Conservation (phyloP, 306 rosid species). For the Mimosa bimucronata region DNA sequence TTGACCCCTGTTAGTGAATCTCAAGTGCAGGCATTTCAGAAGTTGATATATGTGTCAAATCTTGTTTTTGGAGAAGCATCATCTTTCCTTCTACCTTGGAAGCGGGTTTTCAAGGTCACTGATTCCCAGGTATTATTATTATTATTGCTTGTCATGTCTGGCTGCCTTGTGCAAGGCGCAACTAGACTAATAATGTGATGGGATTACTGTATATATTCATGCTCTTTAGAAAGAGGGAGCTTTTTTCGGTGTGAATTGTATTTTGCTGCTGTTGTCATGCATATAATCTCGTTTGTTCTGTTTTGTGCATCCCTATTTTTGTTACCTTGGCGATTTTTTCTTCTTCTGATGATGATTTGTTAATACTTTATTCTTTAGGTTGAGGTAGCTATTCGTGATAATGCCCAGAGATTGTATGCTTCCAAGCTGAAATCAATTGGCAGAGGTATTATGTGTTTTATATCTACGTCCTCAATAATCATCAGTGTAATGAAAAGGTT, state of each 20-base stretch:
- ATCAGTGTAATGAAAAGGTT: conserved; percentile 2
- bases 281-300: conserved; percentile 20
- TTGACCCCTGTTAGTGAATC: conserved; percentile 75
- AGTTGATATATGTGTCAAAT: conserved; percentile 92
- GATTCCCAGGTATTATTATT: conserved; percentile 87
- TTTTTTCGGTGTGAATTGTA: conserved; percentile 12
- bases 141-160: conserved; percentile 9
- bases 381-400: conserved; percentile 93
- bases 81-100: conserved; percentile 96
- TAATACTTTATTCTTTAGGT: conserved; percentile 54
- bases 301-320: conserved; percentile 24
- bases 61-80: conserved; percentile 98
- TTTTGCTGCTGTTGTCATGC: conserved; percentile 21
- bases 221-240: conserved; percentile 4
- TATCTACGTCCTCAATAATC: conserved; percentile 17
- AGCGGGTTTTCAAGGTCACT: conserved; percentile 87
- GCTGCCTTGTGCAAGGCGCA: conserved; percentile 4
- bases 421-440: conserved; percentile 76
- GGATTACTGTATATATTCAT: neutral
- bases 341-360: conserved; percentile 33
- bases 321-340: neutral
- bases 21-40: conserved; percentile 99
- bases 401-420: conserved; percentile 86
- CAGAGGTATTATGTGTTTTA: conserved; percentile 65
- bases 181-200: conserved; percentile 8